Base-by-base conservation (phyloP, 495 filamentous ascomycete genomes). In the Penicillium flavigenum region DNA sequence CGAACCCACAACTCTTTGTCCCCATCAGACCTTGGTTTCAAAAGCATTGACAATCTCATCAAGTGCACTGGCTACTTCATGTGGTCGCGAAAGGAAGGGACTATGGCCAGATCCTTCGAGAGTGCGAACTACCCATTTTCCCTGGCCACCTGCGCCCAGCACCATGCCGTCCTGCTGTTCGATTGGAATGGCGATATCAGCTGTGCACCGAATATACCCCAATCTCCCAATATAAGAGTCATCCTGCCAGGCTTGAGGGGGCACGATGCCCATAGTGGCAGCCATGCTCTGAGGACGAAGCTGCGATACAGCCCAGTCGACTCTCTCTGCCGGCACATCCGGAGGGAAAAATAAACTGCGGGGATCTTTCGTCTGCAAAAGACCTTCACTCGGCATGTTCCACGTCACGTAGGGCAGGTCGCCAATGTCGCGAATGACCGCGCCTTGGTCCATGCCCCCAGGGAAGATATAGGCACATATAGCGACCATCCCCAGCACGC, bases 271-370 rank as follows among this genome's bases (percentile, higher is more conserved):
- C 52, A 19, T 19, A 20, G 29, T 60, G 43, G 52, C 58, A 16
- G 58, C 58, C 58, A 60, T 60, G n/a, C 52, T 56, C 45, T 60
- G 58, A 34, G 58, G 58, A 3, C 44, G 31, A n/a, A 60, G 34
- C 52, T 56, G 58, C 22, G 58, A 3, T 2, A 60, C 17, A 5
- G 58, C 58, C 58, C 58, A 60, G 19, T 56, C 45, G 27, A 27
- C 26, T 32, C 29, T 10, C 1, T 60, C 58, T 9, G 11, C 58
- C 5, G 58, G 27, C 36, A 44, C 34, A 34, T 60, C 58, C 0
- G 58, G 58, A 27, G 43, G 42, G 19, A 42, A 60, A 29, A 60
- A 56, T 26, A 56, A 42, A 6, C 29, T 51, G 44, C 24, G 19
- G 7, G 58, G 58, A 22, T 60, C 45, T 24, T 60, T 60, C 45